Evolutionary conservation across 805 yeast genomes (phyloP).

Genomic region (Blastobotrys mokoenaii): DNA sequence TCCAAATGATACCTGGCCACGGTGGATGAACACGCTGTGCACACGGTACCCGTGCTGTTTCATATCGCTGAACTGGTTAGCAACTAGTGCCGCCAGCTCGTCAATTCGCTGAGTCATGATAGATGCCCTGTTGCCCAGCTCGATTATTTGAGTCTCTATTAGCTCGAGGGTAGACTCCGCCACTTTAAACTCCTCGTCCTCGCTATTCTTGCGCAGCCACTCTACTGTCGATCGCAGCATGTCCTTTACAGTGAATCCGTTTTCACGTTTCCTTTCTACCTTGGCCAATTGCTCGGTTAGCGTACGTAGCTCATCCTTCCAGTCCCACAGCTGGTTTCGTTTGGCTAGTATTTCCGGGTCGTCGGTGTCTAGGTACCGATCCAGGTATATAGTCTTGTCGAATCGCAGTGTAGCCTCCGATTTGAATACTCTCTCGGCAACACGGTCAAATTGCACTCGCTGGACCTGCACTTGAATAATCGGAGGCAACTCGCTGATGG

Average conservation of each 20-base stretch:
- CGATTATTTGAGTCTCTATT: constrained; percentile 24
- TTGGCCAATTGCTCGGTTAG: constrained; percentile 10
- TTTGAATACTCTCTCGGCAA: constrained; percentile 65
- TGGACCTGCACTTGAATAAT: constrained; percentile 88
- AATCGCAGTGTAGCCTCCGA: constrained; percentile 77
- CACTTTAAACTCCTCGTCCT: constrained; percentile 9
- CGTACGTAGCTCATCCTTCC: constrained; percentile 40
- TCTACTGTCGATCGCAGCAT: constrained; percentile 49
- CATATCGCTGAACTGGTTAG: constrained; percentile 54
- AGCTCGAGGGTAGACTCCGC: background rate
- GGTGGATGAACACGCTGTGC: constrained; percentile 87
- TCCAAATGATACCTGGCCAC: constrained; percentile 94
- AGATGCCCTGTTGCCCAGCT: constrained; percentile 39
- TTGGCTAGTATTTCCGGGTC: constrained; percentile 39
- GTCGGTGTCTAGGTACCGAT: constrained; percentile 70
- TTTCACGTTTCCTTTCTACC: constrained; percentile 18
- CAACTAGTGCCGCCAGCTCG: constrained; percentile 41
- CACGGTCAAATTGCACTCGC: constrained; percentile 83
- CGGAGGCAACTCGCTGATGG: constrained; percentile 66
- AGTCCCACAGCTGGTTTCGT: constrained; percentile 46
- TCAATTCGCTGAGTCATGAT: constrained; percentile 35
- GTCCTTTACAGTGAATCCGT: constrained; percentile 42
- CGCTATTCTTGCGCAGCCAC: constrained; percentile 38
- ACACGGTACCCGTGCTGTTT: constrained; percentile 65
- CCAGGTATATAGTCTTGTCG: constrained; percentile 70